A percentile compares a stretch with the other conserved stretches of the same genome.
These are phyloP conservation scores for Neofusicoccum cordaticola DNA, from an alignment of 2,329 filamentous ascomycete species.

Conservation along the genomic window DNA sequence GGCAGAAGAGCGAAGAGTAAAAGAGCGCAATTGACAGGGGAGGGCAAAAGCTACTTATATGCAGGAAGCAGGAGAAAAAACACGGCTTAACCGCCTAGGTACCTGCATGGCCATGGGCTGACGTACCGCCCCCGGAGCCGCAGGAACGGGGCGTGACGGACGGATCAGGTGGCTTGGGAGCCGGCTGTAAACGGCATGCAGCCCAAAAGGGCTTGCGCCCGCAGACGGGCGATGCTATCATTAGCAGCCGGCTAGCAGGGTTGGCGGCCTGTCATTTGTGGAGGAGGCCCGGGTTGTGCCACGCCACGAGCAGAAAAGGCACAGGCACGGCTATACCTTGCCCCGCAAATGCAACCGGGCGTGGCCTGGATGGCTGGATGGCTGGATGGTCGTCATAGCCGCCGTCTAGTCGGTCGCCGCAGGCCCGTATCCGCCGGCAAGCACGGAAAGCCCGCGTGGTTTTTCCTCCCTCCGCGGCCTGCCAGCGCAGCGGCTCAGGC, in stretches of 20 bases:
- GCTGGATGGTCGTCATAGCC: neutral
- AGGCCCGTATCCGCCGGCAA: neutral
- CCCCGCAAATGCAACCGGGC: constrained; percentile 4
- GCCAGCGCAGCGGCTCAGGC: neutral
- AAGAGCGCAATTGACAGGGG: neutral
- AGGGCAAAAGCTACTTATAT: neutral
- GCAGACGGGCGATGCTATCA: neutral
- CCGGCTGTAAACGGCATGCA: neutral
- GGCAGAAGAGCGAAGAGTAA: neutral
- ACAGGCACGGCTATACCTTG: neutral
- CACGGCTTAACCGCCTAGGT: neutral
- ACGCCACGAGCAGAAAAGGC: neutral
- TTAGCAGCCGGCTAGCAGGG: constrained; percentile 1
- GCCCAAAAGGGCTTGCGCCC: neutral
- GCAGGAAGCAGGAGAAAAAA: neutral
- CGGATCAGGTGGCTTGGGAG: constrained; percentile 1
- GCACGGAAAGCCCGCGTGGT: neutral
- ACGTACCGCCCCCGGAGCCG: constrained; percentile 6
- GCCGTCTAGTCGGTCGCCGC: neutral
- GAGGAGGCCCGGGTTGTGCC: neutral
- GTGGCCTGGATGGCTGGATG: neutral
- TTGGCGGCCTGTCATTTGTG: constrained; percentile 1
- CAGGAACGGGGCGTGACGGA: constrained; percentile 3
- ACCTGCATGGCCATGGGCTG: constrained; percentile 2
- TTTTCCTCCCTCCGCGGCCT: neutral